These are phyloP conservation scores for Sporisorium exsertum DNA, from an alignment of 1,284 basidiomycete genomes.

Conservation along the genomic window DNA sequence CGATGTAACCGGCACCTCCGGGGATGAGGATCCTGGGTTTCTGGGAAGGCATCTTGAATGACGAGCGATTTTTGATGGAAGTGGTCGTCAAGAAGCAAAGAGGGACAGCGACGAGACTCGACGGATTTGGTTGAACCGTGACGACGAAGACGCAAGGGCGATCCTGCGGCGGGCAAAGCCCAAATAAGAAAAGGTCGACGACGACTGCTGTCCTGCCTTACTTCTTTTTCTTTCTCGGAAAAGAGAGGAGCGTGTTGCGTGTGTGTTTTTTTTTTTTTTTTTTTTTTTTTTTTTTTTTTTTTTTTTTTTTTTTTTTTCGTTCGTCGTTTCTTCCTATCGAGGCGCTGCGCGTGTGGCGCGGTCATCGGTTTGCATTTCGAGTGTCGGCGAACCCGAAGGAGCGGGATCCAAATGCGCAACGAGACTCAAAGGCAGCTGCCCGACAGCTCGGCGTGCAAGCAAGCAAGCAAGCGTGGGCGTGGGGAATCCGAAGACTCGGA, in stretches of 20 bases:
- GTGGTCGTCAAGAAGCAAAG: constrained; percentile 17
- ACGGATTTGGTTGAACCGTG: not conserved
- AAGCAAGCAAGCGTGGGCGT: not conserved
- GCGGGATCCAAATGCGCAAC: not conserved
- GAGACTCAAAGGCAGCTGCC: no score
- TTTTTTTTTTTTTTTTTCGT: no score
- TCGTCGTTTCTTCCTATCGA: constrained; percentile 2
- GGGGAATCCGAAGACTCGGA: constrained; percentile 10
- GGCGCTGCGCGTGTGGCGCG: not conserved
- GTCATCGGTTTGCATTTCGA: not conserved
- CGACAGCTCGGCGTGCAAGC: constrained; percentile 3
- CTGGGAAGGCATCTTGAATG: constrained; percentile 34
- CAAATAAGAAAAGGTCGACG: not conserved
- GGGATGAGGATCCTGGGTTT: constrained; percentile 67
- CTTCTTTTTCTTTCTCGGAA: not conserved
- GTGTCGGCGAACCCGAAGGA: not conserved
- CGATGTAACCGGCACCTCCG: constrained; percentile 72
- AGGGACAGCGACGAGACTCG: not conserved
- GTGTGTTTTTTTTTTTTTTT: constrained; percentile 2
- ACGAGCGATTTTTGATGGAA: not conserved
- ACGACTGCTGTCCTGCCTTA: not conserved
- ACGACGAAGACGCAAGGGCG: not conserved
- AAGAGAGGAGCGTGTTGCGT: not conserved
- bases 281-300: no score
- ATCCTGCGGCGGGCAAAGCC: not conserved